Evolutionary conservation across 1,284 basidiomycete species (phyloP), one percentile per base, ranked within the genome.

Genomic region (Laetiporus sulphureus): DNA sequence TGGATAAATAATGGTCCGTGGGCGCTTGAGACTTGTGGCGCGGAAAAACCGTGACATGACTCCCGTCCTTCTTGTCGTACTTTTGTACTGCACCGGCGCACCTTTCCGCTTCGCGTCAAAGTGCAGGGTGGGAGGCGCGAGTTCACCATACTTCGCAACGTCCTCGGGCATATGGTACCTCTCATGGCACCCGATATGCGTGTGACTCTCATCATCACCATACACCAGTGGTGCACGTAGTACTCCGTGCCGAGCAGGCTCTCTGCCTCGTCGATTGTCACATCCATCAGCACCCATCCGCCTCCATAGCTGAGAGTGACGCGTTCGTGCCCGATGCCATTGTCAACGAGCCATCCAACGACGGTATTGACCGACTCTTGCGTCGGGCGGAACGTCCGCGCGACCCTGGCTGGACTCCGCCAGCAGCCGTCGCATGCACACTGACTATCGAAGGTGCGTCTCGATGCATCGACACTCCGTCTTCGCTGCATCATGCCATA

Each of bases 121-220:
- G 50, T 73, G 67, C 18, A 73, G 57, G 2, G 71, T 64, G 2
- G 72, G 72, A 1, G 60, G 60, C 34, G 73, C 62, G 32, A 74
- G 46, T 23, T 72, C 71, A 44, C 73, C 54, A 45, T 72, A 67
- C 5, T 61, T 52, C 11, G 59, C 48, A 31, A 74, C 50, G 40
- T 68, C 61, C 11, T 51, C 53, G 1, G 72, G 72, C 6, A 74
- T 58, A 31, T 66, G 59, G 45, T 74, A 74, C 15, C 51, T 36
- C 15, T 40, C 54, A 19, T 63, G 55, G 51, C 67, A 68, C 7
- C 63, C 68, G 65, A 42, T 23, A 31, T 46, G 48, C 36, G 31
- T n/a, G n/a, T n/a, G n/a, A n/a, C n/a, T 15, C 31, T 11, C 37
- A 22, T 25, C 37, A 15, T 20, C 31, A 20, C 32, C 22, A 22